These are phyloP conservation scores for Oxytropis ochrocephala DNA, from an alignment of 306 rosid species.

Conservation along the genomic window DNA sequence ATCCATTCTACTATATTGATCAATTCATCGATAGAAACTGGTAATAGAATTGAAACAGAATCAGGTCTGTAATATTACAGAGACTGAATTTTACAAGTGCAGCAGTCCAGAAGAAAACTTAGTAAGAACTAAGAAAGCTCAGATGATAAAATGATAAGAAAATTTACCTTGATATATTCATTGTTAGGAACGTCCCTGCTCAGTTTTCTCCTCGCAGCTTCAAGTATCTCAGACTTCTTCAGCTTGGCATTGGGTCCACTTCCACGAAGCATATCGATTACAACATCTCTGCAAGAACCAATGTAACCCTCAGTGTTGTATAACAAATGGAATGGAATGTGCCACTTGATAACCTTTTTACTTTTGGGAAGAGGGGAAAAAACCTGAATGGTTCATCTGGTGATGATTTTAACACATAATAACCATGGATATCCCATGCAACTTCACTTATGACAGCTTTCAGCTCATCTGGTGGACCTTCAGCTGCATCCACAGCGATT, in stretches of 20 bases:
- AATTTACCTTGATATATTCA: constrained; percentile 74
- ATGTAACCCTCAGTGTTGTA: constrained; percentile 3
- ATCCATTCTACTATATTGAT: background rate
- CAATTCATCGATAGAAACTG: no score
- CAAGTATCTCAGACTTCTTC: constrained; percentile 58
- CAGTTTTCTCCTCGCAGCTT: constrained; percentile 60
- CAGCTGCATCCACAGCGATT: constrained; percentile 55
- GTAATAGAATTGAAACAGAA: no score
- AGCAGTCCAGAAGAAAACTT: no score
- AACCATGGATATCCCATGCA: constrained; percentile 64
- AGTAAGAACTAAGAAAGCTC: background rate
- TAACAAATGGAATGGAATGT: background rate
- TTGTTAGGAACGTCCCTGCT: constrained; percentile 47
- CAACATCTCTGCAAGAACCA: constrained; percentile 63
- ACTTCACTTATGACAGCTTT: constrained; percentile 53
- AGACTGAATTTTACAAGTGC: no score
- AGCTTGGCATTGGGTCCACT: constrained; percentile 54
- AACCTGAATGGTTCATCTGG: constrained; percentile 76
- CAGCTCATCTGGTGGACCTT: constrained; percentile 62
- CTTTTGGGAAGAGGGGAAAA: background rate
- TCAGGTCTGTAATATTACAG: no score
- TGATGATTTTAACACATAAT: constrained; percentile 60
- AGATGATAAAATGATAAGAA: background rate
- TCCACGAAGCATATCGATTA: constrained; percentile 62
- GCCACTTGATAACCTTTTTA: background rate